Conservation (phyloP, 2,329 filamentous ascomycete genomes). For the Epichloe amarillans region DNA sequence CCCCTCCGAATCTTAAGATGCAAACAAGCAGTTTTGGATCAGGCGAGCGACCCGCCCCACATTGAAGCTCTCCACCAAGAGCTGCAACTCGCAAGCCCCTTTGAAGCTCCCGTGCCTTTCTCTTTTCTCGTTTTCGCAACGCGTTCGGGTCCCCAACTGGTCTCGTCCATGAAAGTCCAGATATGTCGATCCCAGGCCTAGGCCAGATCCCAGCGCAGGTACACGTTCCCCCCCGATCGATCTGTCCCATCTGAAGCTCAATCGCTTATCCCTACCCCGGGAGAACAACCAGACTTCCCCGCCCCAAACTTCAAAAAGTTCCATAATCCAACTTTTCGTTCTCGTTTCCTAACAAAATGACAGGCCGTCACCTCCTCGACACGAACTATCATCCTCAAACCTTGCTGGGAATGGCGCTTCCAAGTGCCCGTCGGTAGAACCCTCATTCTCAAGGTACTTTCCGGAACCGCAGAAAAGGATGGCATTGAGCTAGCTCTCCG, state of each 20-base stretch:
- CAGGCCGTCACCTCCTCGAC: slow-evolving; percentile 26
- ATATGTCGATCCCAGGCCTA: slow-evolving; percentile 63
- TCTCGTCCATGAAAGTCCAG: slow-evolving; percentile 18
- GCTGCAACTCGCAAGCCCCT: not conserved
- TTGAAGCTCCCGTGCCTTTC: not conserved
- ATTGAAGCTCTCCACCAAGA: not conserved
- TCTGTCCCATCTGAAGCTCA: not conserved
- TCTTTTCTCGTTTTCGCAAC: not conserved
- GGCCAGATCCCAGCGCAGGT: slow-evolving; percentile 53
- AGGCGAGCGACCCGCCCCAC: not conserved
- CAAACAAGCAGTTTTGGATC: too few species aligned
- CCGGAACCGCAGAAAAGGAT: slow-evolving; percentile 83
- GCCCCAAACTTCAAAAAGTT: not conserved
- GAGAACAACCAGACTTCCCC: too few species aligned
- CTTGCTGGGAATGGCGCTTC: slow-evolving; percentile 68
- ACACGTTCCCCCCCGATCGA: slow-evolving; percentile 2
- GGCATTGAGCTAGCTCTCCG: slow-evolving; percentile 82
- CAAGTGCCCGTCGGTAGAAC: slow-evolving; percentile 43
- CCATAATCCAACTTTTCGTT: not conserved
- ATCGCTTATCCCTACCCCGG: not conserved
- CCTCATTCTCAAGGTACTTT: slow-evolving; percentile 47
- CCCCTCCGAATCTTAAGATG: too few species aligned
- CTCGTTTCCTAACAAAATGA: not conserved
- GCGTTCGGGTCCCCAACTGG: not conserved
- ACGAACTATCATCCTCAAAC: slow-evolving; percentile 39